These are phyloP conservation scores for Cordyceps sp. DNA, from an alignment of 2,329 filamentous ascomycete species.

Conservation along the genomic window DNA sequence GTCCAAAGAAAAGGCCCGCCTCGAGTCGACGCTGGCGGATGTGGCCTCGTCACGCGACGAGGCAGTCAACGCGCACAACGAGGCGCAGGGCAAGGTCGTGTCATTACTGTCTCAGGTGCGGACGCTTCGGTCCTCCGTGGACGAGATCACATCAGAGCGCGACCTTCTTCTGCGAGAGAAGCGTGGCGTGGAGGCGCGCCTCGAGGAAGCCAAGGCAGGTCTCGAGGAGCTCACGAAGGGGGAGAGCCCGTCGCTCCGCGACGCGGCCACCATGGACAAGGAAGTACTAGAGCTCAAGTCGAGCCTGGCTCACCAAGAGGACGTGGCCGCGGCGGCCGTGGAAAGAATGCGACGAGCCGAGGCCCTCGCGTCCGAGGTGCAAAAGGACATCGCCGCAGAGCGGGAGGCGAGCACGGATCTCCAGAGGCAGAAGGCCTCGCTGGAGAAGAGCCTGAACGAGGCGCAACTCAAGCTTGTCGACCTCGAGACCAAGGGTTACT, in stretches of 20 bases:
- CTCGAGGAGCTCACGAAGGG: slow-evolving; percentile 77
- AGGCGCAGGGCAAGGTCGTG: slow-evolving; percentile 86
- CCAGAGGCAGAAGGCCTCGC: slow-evolving; percentile 73
- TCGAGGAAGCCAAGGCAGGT: slow-evolving; percentile 74
- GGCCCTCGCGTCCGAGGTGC: slow-evolving; percentile 70
- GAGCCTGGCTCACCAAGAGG: slow-evolving; percentile 78
- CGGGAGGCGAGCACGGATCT: slow-evolving; percentile 67
- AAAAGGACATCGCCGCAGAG: slow-evolving; percentile 80
- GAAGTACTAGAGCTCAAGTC: slow-evolving; percentile 83
- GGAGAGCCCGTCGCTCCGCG: slow-evolving; percentile 74
- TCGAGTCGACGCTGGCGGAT: slow-evolving; percentile 80
- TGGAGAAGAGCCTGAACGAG: slow-evolving; percentile 86
- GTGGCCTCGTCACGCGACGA: slow-evolving; percentile 86
- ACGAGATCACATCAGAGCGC: slow-evolving; percentile 73
- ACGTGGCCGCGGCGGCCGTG: slow-evolving; percentile 77
- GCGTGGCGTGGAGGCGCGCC: slow-evolving; percentile 66
- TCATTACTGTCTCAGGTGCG: slow-evolving; percentile 81
- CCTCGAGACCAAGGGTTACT: slow-evolving; percentile 93
- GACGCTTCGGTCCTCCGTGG: slow-evolving; percentile 63
- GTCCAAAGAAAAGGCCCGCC: slow-evolving; percentile 90
- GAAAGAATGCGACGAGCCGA: slow-evolving; percentile 96
- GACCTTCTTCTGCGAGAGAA: slow-evolving; percentile 80
- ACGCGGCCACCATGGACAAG: slow-evolving; percentile 75
- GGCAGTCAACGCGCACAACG: slow-evolving; percentile 81
- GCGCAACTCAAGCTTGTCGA: slow-evolving; percentile 80